Conservation (phyloP, 2,329 filamentous ascomycete genomes). For the Tolypocladium endophyticum region DNA sequence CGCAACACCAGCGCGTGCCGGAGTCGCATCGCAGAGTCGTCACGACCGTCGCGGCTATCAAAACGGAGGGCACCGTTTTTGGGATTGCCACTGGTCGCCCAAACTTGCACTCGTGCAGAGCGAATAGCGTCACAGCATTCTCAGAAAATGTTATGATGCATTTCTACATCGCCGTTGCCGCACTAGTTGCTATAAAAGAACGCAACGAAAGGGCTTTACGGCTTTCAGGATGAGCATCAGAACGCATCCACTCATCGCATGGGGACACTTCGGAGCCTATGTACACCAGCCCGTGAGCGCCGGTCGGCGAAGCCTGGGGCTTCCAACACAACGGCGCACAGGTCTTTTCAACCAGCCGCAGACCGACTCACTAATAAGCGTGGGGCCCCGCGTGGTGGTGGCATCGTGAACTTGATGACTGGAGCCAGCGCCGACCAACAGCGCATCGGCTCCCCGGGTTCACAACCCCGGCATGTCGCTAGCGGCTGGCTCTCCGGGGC, state of each 20-base stretch:
- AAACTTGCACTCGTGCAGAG: neutral
- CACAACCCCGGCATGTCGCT: constrained; percentile 28
- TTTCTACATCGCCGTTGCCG: too few relatives aligned
- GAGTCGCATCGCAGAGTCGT: neutral
- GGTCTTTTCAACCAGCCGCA: constrained; percentile 13
- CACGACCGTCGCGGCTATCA: neutral
- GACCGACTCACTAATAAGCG: constrained; percentile 24
- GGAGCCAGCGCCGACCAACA: constrained; percentile 6
- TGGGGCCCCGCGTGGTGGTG: constrained; percentile 24
- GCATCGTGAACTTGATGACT: constrained; percentile 30
- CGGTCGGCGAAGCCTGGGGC: constrained; percentile 22
- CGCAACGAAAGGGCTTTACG: too few relatives aligned
- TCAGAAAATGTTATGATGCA: too few relatives aligned
- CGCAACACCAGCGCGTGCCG: neutral
- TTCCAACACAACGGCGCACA: constrained; percentile 30
- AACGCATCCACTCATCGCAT: too few relatives aligned
- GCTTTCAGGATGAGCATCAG: too few relatives aligned
- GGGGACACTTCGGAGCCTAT: too few relatives aligned
- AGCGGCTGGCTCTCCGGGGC: constrained; percentile 11
- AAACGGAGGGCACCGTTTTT: neutral
- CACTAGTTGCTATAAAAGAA: too few relatives aligned
- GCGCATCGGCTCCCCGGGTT: constrained; percentile 20
- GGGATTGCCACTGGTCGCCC: too few relatives aligned
- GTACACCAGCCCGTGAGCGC: constrained; percentile 36
- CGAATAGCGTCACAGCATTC: constrained; percentile 7